Percentiles rank a stretch among this genome's conserved stretches.
Conservation (phyloP, 345 rosid genomes). For the Hibiscus trionum region DNA sequence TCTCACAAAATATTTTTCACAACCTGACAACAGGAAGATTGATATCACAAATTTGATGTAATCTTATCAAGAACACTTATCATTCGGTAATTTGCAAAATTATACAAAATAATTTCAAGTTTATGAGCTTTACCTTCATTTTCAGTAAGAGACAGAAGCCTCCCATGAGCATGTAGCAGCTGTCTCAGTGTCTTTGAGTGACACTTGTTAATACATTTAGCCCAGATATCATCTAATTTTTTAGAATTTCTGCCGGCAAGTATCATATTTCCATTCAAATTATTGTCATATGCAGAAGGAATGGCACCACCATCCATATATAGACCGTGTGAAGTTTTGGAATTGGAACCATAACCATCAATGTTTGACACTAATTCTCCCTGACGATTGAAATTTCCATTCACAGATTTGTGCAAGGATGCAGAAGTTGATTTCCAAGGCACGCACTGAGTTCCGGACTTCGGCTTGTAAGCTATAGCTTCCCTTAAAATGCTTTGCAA, state of each 20-base stretch:
- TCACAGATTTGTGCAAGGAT: conserved; percentile 38
- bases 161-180: conserved; percentile 67
- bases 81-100: not conserved
- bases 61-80: not conserved
- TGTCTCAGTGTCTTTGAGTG: conserved; percentile 86
- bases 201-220: conserved; percentile 71
- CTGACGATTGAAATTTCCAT: conserved; percentile 33
- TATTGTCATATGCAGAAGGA: conserved; percentile 32
- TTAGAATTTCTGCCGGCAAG: conserved; percentile 43
- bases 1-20: not conserved
- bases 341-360: conserved; percentile 30
- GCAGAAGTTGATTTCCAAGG: conserved; percentile 43
- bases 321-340: conserved; percentile 39
- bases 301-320: conserved; percentile 26
- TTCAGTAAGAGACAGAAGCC: conserved; percentile 75
- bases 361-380: conserved; percentile 28
- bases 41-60: not conserved
- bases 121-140: conserved; percentile 50
- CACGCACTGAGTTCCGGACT: conserved; percentile 41
- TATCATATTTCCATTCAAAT: conserved; percentile 31
- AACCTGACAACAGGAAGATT: not conserved
- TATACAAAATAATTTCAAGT: not conserved
- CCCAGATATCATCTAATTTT: conserved; percentile 67
- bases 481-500: conserved; percentile 66
- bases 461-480: conserved; percentile 45